Evolutionary conservation across 2,329 filamentous ascomycete genomes (phyloP).

Genomic region (Pseudogymnoascus sp.): DNA sequence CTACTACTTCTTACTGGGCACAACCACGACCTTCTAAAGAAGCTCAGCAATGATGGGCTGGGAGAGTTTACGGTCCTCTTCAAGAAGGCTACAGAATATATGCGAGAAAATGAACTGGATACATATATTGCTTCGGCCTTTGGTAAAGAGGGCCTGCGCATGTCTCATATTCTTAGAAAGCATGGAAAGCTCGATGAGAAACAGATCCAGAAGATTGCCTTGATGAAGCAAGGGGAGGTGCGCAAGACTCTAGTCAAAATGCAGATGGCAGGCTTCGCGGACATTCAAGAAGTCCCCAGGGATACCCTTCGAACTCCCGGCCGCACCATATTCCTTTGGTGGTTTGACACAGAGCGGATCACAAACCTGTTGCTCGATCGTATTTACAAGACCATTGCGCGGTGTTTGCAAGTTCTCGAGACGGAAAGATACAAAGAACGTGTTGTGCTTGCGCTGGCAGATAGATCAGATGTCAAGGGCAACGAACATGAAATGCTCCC

Average conservation of each 20-base stretch:
- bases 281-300: conserved; percentile 88
- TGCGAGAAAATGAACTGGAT: conserved; percentile 74
- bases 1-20: conserved; percentile 64
- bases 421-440: conserved; percentile 65
- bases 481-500: conserved; percentile 74
- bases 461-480: conserved; percentile 77
- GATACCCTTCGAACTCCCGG: conserved; percentile 75
- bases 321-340: conserved; percentile 86
- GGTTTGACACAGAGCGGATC: conserved; percentile 70
- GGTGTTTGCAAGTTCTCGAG: conserved; percentile 70
- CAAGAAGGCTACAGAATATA: conserved; percentile 55
- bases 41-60: conserved; percentile 52
- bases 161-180: conserved; percentile 76
- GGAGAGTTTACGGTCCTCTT: conserved; percentile 83
- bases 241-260: conserved; percentile 77
- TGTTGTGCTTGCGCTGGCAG: conserved; percentile 69
- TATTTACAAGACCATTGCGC: conserved; percentile 82
- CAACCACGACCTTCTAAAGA: conserved; percentile 57
- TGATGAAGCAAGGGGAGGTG: conserved; percentile 79
- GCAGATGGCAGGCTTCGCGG: conserved; percentile 77
- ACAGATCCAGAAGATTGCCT: conserved; percentile 66
- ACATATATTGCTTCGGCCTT: conserved; percentile 70
- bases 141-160: conserved; percentile 65
- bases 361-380: conserved; percentile 65
- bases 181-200: conserved; percentile 96